A percentile compares a stretch with the other conserved stretches of the same genome.
phyloP scores from a whole-genome alignment of 75 land plant genomes.

The Cryptomeria japonica region DNA sequence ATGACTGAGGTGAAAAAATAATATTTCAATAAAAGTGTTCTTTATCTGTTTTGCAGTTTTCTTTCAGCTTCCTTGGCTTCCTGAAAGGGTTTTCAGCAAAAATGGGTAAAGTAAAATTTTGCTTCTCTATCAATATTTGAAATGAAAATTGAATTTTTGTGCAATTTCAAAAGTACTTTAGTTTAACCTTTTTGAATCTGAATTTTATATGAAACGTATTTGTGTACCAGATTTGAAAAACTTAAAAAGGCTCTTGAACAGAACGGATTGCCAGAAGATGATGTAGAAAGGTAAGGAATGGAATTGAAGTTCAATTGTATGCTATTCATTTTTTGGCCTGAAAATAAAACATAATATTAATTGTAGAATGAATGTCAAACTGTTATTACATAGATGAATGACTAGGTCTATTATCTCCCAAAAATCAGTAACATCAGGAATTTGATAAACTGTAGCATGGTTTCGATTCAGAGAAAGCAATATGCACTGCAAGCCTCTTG shows the following conservation, averaged over 20 bases:
- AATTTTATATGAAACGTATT: neutral
- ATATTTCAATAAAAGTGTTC: neutral
- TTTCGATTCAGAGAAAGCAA: neutral
- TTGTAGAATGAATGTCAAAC: neutral
- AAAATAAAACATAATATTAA: neutral
- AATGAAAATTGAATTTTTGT: neutral
- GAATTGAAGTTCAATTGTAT: neutral
- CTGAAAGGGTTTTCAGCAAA: slow-evolving; percentile 15
- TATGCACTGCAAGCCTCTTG: neutral
- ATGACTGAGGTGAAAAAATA: neutral
- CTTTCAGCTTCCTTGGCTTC: slow-evolving; percentile 21
- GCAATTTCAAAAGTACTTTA: neutral
- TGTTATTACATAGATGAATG: neutral
- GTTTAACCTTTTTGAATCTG: neutral
- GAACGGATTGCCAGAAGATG: slow-evolving; percentile 14
- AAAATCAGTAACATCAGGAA: neutral
- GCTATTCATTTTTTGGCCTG: neutral
- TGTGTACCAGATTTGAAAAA: neutral
- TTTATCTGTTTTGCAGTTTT: slow-evolving; percentile 19
- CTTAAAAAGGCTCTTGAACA: neutral
- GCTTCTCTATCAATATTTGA: neutral
- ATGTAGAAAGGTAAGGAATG: slow-evolving; percentile 13
- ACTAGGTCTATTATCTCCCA: neutral
- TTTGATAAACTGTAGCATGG: neutral
- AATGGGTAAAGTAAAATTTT: neutral